Percentiles rank a stretch among this genome's conserved stretches.
Conservation (phyloP, 495 filamentous ascomycete species). For the Aspergillus sparsus region DNA sequence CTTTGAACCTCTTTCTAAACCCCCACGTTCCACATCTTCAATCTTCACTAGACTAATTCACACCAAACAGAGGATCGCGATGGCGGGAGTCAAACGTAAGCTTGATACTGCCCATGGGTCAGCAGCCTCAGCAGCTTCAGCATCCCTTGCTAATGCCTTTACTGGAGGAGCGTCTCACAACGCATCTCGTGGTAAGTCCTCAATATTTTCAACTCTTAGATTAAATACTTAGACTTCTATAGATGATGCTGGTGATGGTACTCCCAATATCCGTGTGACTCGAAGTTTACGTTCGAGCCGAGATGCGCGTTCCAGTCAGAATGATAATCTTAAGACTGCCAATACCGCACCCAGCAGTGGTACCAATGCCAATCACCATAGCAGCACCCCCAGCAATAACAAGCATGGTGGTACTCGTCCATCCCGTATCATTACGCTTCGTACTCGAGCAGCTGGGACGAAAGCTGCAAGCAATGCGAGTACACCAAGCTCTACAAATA, state of each 20-base stretch:
- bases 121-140: constrained; percentile 10
- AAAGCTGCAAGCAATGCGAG: constrained; percentile 10
- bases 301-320: constrained; percentile 28
- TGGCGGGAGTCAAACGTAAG: constrained; percentile 39
- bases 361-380: constrained; percentile 15
- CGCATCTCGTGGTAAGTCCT: constrained; percentile 22
- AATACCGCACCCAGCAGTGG: constrained; percentile 12
- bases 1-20: neutral
- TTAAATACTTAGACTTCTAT: constrained; percentile 7
- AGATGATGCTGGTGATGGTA: constrained; percentile 24
- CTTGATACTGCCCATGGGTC: constrained; percentile 24
- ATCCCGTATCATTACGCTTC: constrained; percentile 31
- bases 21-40: neutral
- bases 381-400: constrained; percentile 7
- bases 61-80: constrained; percentile 29
- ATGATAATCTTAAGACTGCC: constrained; percentile 20
- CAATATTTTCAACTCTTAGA: neutral
- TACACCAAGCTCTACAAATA: constrained; percentile 10
- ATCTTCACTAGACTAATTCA: constrained; percentile 1
- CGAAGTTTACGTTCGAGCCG: constrained; percentile 30
- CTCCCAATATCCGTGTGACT: constrained; percentile 28
- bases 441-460: constrained; percentile 20
- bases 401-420: constrained; percentile 21
- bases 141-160: constrained; percentile 15
- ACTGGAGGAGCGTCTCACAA: constrained; percentile 9